Conservation (phyloP, 2,329 filamentous ascomycete genomes). For the Scedosporium boydii region DNA sequence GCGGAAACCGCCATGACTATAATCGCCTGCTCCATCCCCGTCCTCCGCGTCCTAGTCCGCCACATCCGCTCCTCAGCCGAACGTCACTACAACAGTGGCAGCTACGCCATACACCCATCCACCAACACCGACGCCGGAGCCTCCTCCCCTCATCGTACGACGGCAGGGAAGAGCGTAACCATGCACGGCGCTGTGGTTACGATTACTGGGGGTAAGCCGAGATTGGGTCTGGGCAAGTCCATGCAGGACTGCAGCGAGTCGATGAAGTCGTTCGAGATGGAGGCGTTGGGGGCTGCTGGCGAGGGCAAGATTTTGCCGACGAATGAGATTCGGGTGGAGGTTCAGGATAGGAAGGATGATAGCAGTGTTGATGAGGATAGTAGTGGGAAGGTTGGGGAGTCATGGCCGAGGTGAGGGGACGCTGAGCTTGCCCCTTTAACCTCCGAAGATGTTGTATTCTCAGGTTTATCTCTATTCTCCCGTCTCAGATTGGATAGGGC, state of each 20-base stretch:
- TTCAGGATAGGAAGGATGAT: background rate
- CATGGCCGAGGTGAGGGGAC: background rate
- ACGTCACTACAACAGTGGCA: background rate
- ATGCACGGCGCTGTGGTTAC: background rate
- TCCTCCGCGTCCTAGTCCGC: conserved; percentile 18
- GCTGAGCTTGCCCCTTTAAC: background rate
- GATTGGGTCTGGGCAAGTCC: background rate
- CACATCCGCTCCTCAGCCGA: background rate
- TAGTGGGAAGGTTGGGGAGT: background rate
- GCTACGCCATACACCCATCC: background rate
- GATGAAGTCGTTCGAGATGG: background rate
- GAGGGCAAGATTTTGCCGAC: background rate
- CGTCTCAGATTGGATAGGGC: too few species aligned
- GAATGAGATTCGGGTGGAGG: background rate
- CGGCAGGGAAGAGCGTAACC: too few species aligned
- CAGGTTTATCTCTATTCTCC: too few species aligned
- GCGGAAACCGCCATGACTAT: conserved; percentile 13
- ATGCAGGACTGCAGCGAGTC: background rate
- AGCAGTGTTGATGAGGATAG: background rate
- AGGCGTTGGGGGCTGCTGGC: background rate
- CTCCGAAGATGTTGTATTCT: too few species aligned
- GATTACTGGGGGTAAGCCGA: background rate
- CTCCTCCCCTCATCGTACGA: background rate
- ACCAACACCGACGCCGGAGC: background rate
- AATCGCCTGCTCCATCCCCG: conserved; percentile 18